phyloP scores from a whole-genome alignment of 345 rosid species.

The Camelina hispida region DNA sequence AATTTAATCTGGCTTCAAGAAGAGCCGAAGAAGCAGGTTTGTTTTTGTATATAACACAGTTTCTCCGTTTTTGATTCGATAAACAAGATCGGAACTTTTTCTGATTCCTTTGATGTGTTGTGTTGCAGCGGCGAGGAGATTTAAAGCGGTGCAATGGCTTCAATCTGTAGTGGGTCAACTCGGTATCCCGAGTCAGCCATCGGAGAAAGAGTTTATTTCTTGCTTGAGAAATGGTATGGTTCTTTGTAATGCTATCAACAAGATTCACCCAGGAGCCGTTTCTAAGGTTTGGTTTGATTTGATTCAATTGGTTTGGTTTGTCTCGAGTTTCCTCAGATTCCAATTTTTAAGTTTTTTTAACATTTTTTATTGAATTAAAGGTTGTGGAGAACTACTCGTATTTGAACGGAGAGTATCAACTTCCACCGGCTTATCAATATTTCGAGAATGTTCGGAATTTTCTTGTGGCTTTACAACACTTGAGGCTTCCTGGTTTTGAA shows the following conservation, averaged over 20 bases:
- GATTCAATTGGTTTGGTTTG: too few species aligned
- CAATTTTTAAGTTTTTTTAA: not conserved
- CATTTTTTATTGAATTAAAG: constrained; percentile 42
- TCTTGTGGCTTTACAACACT: constrained; percentile 74
- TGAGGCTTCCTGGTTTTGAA: constrained; percentile 86
- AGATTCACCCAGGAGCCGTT: constrained; percentile 82
- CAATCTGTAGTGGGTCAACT: constrained; percentile 69
- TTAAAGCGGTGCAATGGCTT: constrained; percentile 79
- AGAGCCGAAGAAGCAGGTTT: constrained; percentile 92
- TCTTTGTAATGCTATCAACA: constrained; percentile 82
- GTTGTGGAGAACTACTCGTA: constrained; percentile 72
- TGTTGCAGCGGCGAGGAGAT: constrained; percentile 75
- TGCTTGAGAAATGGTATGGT: constrained; percentile 88
- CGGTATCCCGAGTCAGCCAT: constrained; percentile 61
- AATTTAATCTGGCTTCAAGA: constrained; percentile 76
- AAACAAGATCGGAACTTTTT: not conserved
- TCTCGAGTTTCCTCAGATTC: not conserved
- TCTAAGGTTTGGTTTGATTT: constrained; percentile 58
- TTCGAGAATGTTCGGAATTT: constrained; percentile 93
- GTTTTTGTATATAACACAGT: not conserved
- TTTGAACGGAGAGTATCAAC: constrained; percentile 66
- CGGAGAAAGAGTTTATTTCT: constrained; percentile 87
- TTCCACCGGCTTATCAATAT: constrained; percentile 80
- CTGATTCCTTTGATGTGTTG: too few species aligned
- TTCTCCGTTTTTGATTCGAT: not conserved